Conservation (phyloP, 1,284 basidiomycete species). For the Moniliophthora roreri region DNA sequence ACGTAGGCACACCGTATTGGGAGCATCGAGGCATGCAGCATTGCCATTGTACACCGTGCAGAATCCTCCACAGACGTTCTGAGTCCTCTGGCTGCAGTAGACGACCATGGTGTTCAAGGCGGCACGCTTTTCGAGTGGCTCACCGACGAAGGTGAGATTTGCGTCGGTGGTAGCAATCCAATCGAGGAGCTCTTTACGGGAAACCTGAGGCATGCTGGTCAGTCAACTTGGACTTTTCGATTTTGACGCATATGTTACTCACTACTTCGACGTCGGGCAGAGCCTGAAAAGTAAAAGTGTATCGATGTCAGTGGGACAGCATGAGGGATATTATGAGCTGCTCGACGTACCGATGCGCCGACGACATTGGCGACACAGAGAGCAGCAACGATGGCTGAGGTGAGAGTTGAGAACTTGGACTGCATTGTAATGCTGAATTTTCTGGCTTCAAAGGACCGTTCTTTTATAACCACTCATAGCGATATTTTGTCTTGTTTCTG, state of each 20-base stretch:
- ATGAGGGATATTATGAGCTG: not conserved
- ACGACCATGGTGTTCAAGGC: slow-evolving; percentile 21
- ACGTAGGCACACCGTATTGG: slow-evolving; percentile 23
- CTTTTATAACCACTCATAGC: too few relatives aligned
- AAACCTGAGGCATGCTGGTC: not conserved
- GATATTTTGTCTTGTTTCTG: too few relatives aligned
- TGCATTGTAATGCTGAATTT: not conserved
- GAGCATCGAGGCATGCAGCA: slow-evolving; percentile 21
- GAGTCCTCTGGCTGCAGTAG: slow-evolving; percentile 20
- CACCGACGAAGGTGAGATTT: slow-evolving; percentile 24
- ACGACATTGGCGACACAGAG: not conserved
- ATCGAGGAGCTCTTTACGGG: slow-evolving; percentile 1
- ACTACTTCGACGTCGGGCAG: not conserved
- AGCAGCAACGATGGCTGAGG: not conserved
- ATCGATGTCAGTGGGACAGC: not conserved
- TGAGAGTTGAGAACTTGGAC: not conserved
- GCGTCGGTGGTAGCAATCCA: slow-evolving; percentile 26
- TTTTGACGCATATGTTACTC: not conserved
- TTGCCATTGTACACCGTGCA: slow-evolving; percentile 26
- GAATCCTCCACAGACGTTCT: slow-evolving; percentile 21
- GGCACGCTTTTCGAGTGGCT: slow-evolving; percentile 15
- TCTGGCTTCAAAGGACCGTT: too few relatives aligned
- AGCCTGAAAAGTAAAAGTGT: not conserved
- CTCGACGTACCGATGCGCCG: not conserved
- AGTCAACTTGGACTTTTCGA: not conserved